Base-by-base conservation (phyloP, 2,329 filamentous ascomycete species). In the Diaporthe ampelina region DNA sequence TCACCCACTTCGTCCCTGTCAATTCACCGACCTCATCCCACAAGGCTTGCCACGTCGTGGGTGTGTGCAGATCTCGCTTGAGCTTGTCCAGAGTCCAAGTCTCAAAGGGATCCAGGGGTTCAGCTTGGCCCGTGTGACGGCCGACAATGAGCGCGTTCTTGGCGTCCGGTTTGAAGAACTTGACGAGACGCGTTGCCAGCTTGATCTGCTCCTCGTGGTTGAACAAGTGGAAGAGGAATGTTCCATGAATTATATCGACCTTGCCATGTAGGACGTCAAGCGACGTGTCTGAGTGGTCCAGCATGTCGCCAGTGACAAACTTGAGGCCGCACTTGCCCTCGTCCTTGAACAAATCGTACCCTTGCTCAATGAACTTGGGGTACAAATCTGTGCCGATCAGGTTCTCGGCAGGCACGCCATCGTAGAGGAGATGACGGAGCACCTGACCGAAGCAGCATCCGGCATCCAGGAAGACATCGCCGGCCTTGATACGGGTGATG, bases 391-490 rank as follows among this genome's bases (percentile, higher is more conserved):
- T 79, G 32, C 84, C 85, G 61, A 79, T 80, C 0, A 86, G 79
- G 43, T 84, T 83, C 35, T 80, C 76, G 3, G 81, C 75, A 3
- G 84, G 84, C 3, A 79, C 84, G 7, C 84, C 84, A 65, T 84
- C 83, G 54, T 74, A 63, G 21, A 83, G 81, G 15, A 87, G 79
- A 73, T 85, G 84, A 26, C 86, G 84, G 59, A 87, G 81, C 54
- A 85, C 84, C 58, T 87, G 84, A 15, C 84, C 85, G 72, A 87
- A 83, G 76, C 84, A 86, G 79, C 85, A 86, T 11, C 83, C 85
- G 70, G 83, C 80, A 70, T 87, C 85, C 24, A 87, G 79, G 21
- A 82, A 72, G 2, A 63, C 78, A 1, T 77, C 80, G 21, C 81
- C 81, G 17, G 61, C 37, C n/a, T 79, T 76, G 8, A 82, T 75